Percentiles rank a stretch among this genome's conserved stretches.
These are phyloP conservation scores for Delonix regia DNA, from an alignment of 306 rosid species.

Conservation along the genomic window DNA sequence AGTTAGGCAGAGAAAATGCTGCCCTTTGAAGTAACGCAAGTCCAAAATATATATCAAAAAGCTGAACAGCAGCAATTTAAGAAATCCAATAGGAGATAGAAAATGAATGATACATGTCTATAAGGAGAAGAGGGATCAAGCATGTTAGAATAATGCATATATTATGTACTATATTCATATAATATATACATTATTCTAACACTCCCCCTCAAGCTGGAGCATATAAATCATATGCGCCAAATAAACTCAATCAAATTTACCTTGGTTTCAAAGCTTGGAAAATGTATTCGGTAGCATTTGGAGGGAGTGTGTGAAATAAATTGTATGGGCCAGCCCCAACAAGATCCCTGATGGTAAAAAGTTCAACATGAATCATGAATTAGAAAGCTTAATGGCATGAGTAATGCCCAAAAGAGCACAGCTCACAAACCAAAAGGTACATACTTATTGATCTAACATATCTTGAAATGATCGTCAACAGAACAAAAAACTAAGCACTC, in stretches of 20 bases:
- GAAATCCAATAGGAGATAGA: not conserved
- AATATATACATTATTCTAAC: no score
- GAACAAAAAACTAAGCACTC: not conserved
- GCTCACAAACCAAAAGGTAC: not conserved
- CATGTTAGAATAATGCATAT: no score
- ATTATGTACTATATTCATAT: no score
- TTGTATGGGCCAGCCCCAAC: conserved; percentile 49
- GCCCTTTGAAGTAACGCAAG: not conserved
- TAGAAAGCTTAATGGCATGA: conserved; percentile 21
- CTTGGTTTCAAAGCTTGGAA: conserved; percentile 76
- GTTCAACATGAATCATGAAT: not conserved
- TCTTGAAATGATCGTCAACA: not conserved
- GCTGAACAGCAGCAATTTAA: not conserved
- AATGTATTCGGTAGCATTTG: conserved; percentile 68
- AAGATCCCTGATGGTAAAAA: conserved; percentile 43
- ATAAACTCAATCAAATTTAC: conserved; percentile 39
- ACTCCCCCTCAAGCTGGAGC: no score
- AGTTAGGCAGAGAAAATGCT: not conserved
- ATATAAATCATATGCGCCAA: conserved; percentile 11
- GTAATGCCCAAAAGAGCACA: conserved; percentile 8
- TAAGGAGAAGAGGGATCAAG: conserved; percentile 7
- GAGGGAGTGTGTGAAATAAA: conserved; percentile 57
- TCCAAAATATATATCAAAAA: not conserved
- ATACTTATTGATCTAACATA: not conserved
- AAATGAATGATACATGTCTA: not conserved